Percentiles rank a stretch among this genome's conserved stretches.
These are phyloP conservation scores for Crotalaria pallida DNA, from an alignment of 306 rosid species.

Conservation along the genomic window DNA sequence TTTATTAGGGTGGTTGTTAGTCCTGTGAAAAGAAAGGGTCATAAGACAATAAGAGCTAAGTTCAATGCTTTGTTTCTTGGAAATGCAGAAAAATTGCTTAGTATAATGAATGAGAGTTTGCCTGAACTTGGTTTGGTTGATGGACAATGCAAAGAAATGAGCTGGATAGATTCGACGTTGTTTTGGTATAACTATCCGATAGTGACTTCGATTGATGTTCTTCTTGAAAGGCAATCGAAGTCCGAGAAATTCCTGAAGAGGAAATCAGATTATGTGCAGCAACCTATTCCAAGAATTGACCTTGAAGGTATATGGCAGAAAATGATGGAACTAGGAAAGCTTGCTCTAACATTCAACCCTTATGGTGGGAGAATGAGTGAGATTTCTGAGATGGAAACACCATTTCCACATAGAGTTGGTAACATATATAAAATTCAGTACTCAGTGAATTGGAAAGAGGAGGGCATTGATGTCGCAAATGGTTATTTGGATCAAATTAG, in stretches of 20 bases:
- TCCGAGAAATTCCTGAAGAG: conserved; percentile 53
- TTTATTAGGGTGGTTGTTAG: conserved; percentile 60
- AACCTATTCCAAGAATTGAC: conserved; percentile 38
- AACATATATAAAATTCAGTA: conserved; percentile 63
- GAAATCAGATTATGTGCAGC: conserved; percentile 66
- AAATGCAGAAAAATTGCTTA: conserved; percentile 28
- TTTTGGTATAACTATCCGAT: conserved; percentile 53
- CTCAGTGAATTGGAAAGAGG: conserved; percentile 60
- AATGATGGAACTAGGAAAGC: conserved; percentile 51
- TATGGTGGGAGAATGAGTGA: conserved; percentile 71
- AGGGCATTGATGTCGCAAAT: conserved; percentile 29
- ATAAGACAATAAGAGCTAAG: conserved; percentile 44
- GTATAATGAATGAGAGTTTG: conserved; percentile 34
- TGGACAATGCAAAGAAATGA: conserved; percentile 50
- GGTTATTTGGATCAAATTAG: conserved; percentile 34
- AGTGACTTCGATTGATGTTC: conserved; percentile 39
- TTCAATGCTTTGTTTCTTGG: conserved; percentile 65
- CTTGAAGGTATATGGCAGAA: conserved; percentile 62
- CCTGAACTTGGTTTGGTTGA: conserved; percentile 50
- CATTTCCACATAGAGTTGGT: conserved; percentile 75
- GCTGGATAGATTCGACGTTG: conserved; percentile 54
- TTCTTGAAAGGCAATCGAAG: conserved; percentile 46
- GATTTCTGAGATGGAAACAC: conserved; percentile 49
- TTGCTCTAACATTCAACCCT: conserved; percentile 46
- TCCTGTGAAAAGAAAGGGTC: conserved; percentile 35